A percentile compares a stretch with the other conserved stretches of the same genome.
These are phyloP conservation scores for Phenoliferia sp. DNA, from an alignment of 1,284 basidiomycete genomes.

Conservation along the genomic window DNA sequence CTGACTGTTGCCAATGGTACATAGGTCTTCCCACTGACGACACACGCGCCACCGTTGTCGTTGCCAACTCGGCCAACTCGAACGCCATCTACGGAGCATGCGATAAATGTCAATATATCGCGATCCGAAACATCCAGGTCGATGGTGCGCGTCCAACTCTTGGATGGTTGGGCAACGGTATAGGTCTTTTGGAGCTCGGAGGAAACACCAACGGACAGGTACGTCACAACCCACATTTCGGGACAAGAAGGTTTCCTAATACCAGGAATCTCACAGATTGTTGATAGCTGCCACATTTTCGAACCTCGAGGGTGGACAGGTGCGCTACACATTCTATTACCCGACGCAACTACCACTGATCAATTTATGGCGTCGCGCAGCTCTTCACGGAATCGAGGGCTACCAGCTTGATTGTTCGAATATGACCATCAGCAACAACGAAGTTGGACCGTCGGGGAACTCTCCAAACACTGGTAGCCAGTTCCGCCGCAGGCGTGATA, in stretches of 20 bases:
- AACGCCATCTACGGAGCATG: slow-evolving; percentile 36
- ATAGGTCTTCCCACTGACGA: slow-evolving; percentile 44
- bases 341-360: not conserved
- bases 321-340: not conserved
- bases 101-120: slow-evolving; percentile 29
- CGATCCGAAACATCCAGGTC: slow-evolving; percentile 38
- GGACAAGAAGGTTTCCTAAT: not conserved
- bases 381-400: slow-evolving; percentile 32
- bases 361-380: slow-evolving; percentile 34
- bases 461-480: slow-evolving; percentile 28
- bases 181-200: slow-evolving; percentile 44
- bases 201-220: slow-evolving; percentile 39
- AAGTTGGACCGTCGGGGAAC: slow-evolving; percentile 34
- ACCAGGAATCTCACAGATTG: slow-evolving; percentile 9
- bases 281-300: slow-evolving; percentile 28
- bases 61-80: slow-evolving; percentile 39
- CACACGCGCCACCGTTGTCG: slow-evolving; percentile 43
- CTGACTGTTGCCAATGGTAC: not conserved
- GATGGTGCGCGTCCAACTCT: slow-evolving; percentile 41
- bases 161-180: slow-evolving; percentile 38
- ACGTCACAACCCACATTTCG: slow-evolving; percentile 23
- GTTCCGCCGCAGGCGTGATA: slow-evolving; percentile 8
- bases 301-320: slow-evolving; percentile 30
- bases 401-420: slow-evolving; percentile 21
- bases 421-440: slow-evolving; percentile 30